Evolutionary conservation across 257 asterid species (phyloP).

Genomic region (Solanum clarkiae): DNA sequence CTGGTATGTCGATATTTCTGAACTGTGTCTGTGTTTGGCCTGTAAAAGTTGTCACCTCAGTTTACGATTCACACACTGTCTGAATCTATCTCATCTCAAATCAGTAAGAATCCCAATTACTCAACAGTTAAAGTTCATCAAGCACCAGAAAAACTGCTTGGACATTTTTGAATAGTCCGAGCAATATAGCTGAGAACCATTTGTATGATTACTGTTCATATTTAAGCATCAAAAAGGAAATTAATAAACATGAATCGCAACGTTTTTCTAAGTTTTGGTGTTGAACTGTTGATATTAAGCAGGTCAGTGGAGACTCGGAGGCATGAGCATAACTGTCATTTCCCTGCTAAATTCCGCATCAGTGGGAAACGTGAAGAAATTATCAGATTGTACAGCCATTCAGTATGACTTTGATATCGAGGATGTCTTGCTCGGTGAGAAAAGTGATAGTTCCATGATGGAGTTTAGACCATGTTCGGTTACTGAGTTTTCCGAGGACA

Average conservation of each 20-base stretch:
- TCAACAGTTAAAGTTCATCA: not conserved
- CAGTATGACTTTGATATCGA: slow-evolving; percentile 40
- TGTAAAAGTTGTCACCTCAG: not conserved
- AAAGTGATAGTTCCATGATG: slow-evolving; percentile 51
- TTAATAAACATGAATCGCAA: not conserved
- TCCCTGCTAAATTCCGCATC: slow-evolving; percentile 5
- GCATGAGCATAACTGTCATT: slow-evolving; percentile 32
- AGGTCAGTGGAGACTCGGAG: slow-evolving; percentile 86
- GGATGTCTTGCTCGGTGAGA: slow-evolving; percentile 68
- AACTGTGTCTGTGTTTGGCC: not conserved
- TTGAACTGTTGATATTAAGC: not conserved
- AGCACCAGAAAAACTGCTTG: not conserved
- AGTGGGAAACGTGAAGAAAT: slow-evolving; percentile 17
- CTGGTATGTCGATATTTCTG: not conserved
- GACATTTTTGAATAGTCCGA: not conserved
- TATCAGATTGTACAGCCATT: slow-evolving; percentile 9
- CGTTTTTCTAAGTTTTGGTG: not conserved
- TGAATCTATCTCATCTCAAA: not conserved
- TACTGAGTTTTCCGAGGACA: slow-evolving; percentile 31
- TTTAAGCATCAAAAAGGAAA: not conserved
- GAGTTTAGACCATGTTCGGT: slow-evolving; percentile 54
- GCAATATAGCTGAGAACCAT: not conserved
- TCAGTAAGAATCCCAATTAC: not conserved
- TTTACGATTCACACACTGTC: not conserved
- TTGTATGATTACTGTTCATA: not conserved